These are phyloP conservation scores for Lichtheimia hyalospora DNA, from an alignment of 371 early-diverging fungal genomes.

Conservation along the genomic window DNA sequence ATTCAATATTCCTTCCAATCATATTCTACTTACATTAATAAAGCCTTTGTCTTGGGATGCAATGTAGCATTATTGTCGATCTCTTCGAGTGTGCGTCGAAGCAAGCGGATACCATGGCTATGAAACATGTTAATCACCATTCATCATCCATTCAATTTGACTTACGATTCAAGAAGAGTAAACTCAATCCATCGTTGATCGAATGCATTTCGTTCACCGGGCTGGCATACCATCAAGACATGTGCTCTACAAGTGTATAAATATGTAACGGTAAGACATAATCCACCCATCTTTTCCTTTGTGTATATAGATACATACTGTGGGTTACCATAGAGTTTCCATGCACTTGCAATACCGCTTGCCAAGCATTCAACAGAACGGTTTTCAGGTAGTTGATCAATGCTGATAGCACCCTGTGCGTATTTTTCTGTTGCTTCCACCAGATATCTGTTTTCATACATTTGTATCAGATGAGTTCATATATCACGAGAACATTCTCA, in stretches of 20 bases:
- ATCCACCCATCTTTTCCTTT: not conserved
- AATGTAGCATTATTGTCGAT: conserved; percentile 57
- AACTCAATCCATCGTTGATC: conserved; percentile 95
- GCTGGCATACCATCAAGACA: conserved; percentile 89
- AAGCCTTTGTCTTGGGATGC: conserved; percentile 51
- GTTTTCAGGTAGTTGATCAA: conserved; percentile 72
- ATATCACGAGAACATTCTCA: too few species aligned
- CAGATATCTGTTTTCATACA: conserved; percentile 50
- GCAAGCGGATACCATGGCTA: conserved; percentile 64
- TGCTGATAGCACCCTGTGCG: conserved; percentile 36
- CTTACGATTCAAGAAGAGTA: conserved; percentile 71
- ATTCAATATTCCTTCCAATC: not conserved
- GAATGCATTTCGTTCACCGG: conserved; percentile 90
- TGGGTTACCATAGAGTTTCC: conserved; percentile 71
- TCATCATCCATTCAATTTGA: not conserved
- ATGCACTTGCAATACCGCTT: conserved; percentile 81
- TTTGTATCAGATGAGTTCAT: too few species aligned
- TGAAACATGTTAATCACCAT: not conserved
- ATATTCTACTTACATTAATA: conserved; percentile 55
- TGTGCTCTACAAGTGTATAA: conserved; percentile 62
- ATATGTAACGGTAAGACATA: not conserved
- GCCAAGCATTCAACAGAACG: conserved; percentile 69
- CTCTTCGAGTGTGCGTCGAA: conserved; percentile 72
- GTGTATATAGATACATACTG: conserved; percentile 46
- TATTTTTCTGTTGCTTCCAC: conserved; percentile 56